These are phyloP conservation scores for Hymenotorrendiella dingleyae DNA, from an alignment of 2,329 filamentous ascomycete genomes.

Conservation along the genomic window DNA sequence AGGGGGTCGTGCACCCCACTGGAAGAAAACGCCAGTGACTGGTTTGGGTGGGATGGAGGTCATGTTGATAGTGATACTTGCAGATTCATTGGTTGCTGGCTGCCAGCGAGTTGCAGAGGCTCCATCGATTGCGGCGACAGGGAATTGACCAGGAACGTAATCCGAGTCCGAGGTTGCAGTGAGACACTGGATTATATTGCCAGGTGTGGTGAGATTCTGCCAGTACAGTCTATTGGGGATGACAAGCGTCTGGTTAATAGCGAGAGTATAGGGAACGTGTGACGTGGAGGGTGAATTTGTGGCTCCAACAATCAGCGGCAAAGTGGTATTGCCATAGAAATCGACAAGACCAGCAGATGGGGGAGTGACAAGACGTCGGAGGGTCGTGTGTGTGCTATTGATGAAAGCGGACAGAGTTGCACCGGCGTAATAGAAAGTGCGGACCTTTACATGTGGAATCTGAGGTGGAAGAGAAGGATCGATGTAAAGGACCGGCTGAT, in stretches of 20 bases:
- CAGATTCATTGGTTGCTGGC: slow-evolving; percentile 45
- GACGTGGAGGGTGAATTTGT: slow-evolving; percentile 33
- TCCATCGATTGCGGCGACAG: slow-evolving; percentile 60
- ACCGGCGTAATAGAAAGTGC: slow-evolving; percentile 62
- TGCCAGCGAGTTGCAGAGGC: slow-evolving; percentile 63
- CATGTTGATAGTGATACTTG: slow-evolving; percentile 52
- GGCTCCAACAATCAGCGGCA: slow-evolving; percentile 52
- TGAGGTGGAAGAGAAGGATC: slow-evolving; percentile 57
- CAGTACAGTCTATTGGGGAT: slow-evolving; percentile 54
- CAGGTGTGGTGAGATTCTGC: slow-evolving; percentile 44
- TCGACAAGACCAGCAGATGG: slow-evolving; percentile 41
- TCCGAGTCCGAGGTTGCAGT: slow-evolving; percentile 42
- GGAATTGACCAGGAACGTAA: slow-evolving; percentile 61
- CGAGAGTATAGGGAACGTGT: slow-evolving; percentile 39
- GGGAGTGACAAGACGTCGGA: slow-evolving; percentile 45
- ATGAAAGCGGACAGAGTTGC: slow-evolving; percentile 55
- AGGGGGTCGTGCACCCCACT: slow-evolving; percentile 54
- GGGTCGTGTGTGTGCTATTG: slow-evolving; percentile 58
- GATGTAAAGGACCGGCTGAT: slow-evolving; percentile 53
- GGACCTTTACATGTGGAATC: slow-evolving; percentile 52
- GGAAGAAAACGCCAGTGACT: slow-evolving; percentile 47
- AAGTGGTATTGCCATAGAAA: slow-evolving; percentile 48
- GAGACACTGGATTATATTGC: slow-evolving; percentile 61
- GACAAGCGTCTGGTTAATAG: slow-evolving; percentile 43
- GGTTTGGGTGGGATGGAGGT: slow-evolving; percentile 32